Evolutionary conservation across 2,329 filamentous ascomycete genomes (phyloP).

Genomic region (Blastomyces emzantsi): DNA sequence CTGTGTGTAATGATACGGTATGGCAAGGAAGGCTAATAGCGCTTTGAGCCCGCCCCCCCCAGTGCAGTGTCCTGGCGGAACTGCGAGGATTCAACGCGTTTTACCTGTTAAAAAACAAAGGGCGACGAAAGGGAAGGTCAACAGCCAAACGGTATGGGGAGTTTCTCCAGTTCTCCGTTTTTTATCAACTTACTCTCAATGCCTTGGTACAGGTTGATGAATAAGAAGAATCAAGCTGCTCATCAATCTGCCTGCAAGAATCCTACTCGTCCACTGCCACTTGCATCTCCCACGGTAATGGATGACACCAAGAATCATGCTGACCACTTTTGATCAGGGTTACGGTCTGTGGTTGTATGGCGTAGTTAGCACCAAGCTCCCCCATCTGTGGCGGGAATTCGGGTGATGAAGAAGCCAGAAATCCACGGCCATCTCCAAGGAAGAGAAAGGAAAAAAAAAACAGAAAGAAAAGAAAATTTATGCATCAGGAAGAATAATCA

Average conservation of each 20-base stretch:
- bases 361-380: neutral
- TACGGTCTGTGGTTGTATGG: conserved; percentile 4
- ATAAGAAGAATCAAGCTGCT: too few relatives aligned
- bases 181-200: too few relatives aligned
- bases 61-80: neutral
- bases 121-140: too few relatives aligned
- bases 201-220: too few relatives aligned
- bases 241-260: neutral
- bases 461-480: too few relatives aligned
- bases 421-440: neutral
- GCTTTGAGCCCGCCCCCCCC: too few relatives aligned
- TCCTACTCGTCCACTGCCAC: neutral
- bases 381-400: neutral
- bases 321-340: neutral
- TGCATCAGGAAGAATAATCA: too few relatives aligned
- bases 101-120: neutral
- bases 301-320: neutral
- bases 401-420: neutral
- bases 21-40: neutral
- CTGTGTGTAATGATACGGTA: conserved; percentile 4
- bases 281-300: neutral
- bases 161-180: too few relatives aligned
- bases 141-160: too few relatives aligned
- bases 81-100: neutral
- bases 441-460: neutral